Base-by-base conservation (phyloP, 2,329 filamentous ascomycete genomes). In the Xylaria sp. region DNA sequence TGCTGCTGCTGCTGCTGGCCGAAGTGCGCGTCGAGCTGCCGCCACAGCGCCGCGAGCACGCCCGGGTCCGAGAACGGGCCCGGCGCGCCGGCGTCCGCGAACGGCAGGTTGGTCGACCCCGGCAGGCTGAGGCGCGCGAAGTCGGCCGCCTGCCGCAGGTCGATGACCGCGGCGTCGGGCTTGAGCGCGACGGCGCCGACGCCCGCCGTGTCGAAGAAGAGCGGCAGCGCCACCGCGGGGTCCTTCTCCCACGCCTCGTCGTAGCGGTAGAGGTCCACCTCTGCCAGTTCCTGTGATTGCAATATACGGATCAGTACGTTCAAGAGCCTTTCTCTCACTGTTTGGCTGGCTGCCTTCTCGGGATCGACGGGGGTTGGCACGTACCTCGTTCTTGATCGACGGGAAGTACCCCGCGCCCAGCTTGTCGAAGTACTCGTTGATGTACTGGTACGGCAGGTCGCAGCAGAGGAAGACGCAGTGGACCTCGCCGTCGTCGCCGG, bases 371-470 rank as follows among this genome's bases (percentile, higher is more conserved):
- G n/a, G n/a, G n/a, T 9, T 40, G 6, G 24, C 0, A 46, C 66
- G 8, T 55, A 72, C 73, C 58, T 80, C 72, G 53, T 81, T 80
- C 16, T 69, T 67, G 29, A 84, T 81, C 0, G 75, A 66, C 2
- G 74, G 77, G 62, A 85, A 85, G 43, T 78, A 67, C 1, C 71
- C 69, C 1, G 72, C 59, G 1, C 73, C 76, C 9, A 86, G 70
- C 60, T 83, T 84, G 21, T 79, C 73, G 59, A 85, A 86, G 62
- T 86, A 86, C 59, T 82, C 80, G 20, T 76, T 72, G 41, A 86
- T 77, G 54, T 86, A 86, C 63, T 86, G 83, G 58, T 87, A 86
- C 0, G 84, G 84, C 21, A 87, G 59, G 52, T 87, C 84, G 52
- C 83, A 86, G 68, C 83, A 87, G 2, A 86, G 66, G 65, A 87